phyloP scores from a whole-genome alignment of 306 rosid genomes.

The Calophaca sinica region DNA sequence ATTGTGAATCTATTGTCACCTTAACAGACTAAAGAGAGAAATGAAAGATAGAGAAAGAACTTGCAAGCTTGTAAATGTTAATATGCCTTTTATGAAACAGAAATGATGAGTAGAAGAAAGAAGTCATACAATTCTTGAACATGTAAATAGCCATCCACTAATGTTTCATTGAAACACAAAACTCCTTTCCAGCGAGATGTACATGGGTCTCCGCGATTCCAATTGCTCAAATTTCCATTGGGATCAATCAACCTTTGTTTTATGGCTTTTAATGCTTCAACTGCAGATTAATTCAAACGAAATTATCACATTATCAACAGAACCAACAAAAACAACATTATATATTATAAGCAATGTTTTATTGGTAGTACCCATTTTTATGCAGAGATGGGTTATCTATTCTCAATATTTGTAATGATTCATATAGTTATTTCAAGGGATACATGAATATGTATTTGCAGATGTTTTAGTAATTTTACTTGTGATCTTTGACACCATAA shows the following conservation, averaged over 20 bases:
- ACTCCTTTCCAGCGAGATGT: constrained; percentile 79
- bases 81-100: constrained; percentile 25
- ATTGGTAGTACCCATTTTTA: not conserved
- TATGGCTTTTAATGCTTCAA: constrained; percentile 70
- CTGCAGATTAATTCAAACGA: constrained; percentile 60
- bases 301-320: constrained; percentile 37
- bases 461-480: constrained; percentile 12
- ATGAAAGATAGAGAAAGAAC: constrained; percentile 2
- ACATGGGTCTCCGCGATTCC: constrained; percentile 89
- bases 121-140: constrained; percentile 75
- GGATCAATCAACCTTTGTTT: constrained; percentile 67
- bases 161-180: constrained; percentile 64
- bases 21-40: not conserved
- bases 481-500: not conserved
- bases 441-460: not conserved
- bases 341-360: constrained; percentile 20
- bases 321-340: constrained; percentile 33
- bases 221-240: constrained; percentile 73
- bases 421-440: constrained; percentile 10
- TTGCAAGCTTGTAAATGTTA: constrained; percentile 10
- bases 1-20: constrained; percentile 20
- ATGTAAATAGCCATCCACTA: constrained; percentile 73
- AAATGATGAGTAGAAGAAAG: constrained; percentile 34
- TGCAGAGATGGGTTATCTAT: not conserved
- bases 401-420: not conserved